phyloP scores from a whole-genome alignment of 2,329 filamentous ascomycete species.

The Metarhizium robertsii region DNA sequence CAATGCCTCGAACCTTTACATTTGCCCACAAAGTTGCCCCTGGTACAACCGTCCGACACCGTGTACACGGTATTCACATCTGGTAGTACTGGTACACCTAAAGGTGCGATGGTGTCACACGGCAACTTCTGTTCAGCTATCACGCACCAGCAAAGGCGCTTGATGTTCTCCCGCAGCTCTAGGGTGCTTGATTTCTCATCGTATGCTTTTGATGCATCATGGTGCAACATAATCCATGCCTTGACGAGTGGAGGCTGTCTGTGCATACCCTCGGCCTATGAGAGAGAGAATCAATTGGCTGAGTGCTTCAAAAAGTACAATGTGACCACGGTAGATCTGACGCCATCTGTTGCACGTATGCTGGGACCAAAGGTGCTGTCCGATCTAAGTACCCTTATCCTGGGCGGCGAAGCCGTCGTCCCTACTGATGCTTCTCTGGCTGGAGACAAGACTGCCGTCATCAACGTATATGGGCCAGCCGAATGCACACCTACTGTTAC shows the following conservation, averaged over 20 bases:
- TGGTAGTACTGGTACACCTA: slow-evolving; percentile 14
- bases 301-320: slow-evolving; percentile 5
- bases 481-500: slow-evolving; percentile 7
- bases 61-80: slow-evolving; percentile 14
- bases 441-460: slow-evolving; percentile 6
- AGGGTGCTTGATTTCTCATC: slow-evolving; percentile 10
- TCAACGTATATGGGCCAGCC: slow-evolving; percentile 14
- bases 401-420: slow-evolving; percentile 9
- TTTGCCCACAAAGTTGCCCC: slow-evolving; percentile 3
- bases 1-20: neutral
- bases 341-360: slow-evolving; percentile 11
- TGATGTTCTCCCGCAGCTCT: neutral
- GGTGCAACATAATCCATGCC: slow-evolving; percentile 6
- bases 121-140: slow-evolving; percentile 11
- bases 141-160: slow-evolving; percentile 5
- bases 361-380: slow-evolving; percentile 4
- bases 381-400: slow-evolving; percentile 8
- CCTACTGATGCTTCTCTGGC: slow-evolving; percentile 4
- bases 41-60: neutral
- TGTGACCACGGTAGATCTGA: slow-evolving; percentile 9
- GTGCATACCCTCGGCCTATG: slow-evolving; percentile 6
- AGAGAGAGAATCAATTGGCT: slow-evolving; percentile 6
- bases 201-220: slow-evolving; percentile 10
- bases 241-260: slow-evolving; percentile 6
- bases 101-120: slow-evolving; percentile 15